Evolutionary conservation across 2,329 filamentous ascomycete genomes (phyloP), one percentile per base, ranked within the genome.

Genomic region (Exophiala alcalophila): DNA sequence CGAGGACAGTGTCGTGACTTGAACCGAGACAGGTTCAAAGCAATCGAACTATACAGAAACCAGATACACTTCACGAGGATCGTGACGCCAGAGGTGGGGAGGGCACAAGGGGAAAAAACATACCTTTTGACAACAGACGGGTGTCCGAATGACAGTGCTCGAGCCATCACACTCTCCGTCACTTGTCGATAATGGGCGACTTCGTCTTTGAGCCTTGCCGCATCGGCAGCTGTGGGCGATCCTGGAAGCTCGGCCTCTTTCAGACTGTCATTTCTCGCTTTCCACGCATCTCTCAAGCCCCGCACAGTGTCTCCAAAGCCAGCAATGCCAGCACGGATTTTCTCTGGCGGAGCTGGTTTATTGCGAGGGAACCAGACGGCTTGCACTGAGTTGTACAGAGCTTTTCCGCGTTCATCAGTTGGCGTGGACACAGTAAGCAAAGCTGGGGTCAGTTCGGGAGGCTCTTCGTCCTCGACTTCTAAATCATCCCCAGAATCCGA

Each of bases 211-310:
- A 81, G 65, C 32, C 72, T 60, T 8, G 72, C 67, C 11, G 79
- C 66, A 58, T 78, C 75, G 18, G 33, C 18, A 12, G 50, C 42
- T 28, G 56, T 56, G 9, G 35, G 70, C 65, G 48, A 66, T 67
- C 55, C 73, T 67, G 55, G 77, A 74, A 59, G 73, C 54, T 79
- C 76, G 8, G 79, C 78, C 49, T 74, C 67, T 49, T 74, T 71
- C 49, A 81, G 67, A 16, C 72, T 71, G 50, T 74, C 71, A 29
- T 67, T 71, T 53, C 77, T 76, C 23, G 69, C 63, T 57, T 80
- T 80, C 78, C 78, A 83, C 25, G 73, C 67, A 58, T 82, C 78
- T 45, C 78, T 72, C 42, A 82, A 71, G 5, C 69, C 69, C 57
- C 76, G 76, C 46, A 81, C 65, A 30, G 81, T 65, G 34, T 81